A percentile compares a stretch with the other conserved stretches of the same genome.
Conservation (phyloP, 345 rosid genomes). For the Erucastrum elatum region DNA sequence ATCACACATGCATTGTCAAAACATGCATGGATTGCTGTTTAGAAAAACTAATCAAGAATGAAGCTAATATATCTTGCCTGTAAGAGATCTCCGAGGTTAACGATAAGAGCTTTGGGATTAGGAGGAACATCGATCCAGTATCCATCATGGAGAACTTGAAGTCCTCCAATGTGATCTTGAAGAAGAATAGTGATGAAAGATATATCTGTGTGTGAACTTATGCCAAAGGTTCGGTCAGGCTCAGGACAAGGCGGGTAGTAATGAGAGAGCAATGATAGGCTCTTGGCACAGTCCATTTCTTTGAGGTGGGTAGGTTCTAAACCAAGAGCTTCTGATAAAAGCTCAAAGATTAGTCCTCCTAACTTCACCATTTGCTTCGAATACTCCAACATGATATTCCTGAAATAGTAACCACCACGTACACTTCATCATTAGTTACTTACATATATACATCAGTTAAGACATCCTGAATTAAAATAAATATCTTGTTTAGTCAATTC, state of each 20-base stretch:
- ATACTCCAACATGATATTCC: slow-evolving; percentile 46
- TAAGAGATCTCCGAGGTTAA: slow-evolving; percentile 56
- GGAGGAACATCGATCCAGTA: slow-evolving; percentile 54
- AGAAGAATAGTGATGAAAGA: slow-evolving; percentile 55
- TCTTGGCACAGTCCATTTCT: slow-evolving; percentile 43
- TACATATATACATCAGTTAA: no score
- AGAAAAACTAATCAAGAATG: not conserved
- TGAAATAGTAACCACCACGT: not conserved
- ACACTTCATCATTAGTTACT: not conserved
- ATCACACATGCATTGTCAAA: not conserved
- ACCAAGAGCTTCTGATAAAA: slow-evolving; percentile 59
- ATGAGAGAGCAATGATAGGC: slow-evolving; percentile 41
- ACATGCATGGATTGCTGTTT: not conserved
- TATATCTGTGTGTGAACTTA: slow-evolving; percentile 42
- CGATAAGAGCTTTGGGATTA: slow-evolving; percentile 44
- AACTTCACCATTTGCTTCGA: slow-evolving; percentile 37
- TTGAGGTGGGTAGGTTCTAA: slow-evolving; percentile 39
- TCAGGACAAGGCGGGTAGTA: slow-evolving; percentile 58
- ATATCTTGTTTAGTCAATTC: no score
- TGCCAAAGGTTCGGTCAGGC: slow-evolving; percentile 52
- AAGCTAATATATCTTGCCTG: slow-evolving; percentile 33
- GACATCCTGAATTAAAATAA: no score
- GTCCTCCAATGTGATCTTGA: slow-evolving; percentile 60
- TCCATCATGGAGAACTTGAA: slow-evolving; percentile 47
- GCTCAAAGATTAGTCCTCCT: slow-evolving; percentile 41